Percentiles rank a stretch among this genome's conserved stretches.
phyloP scores from a whole-genome alignment of 768 basidiomycete species.

The Dioszegia aurantiaca region DNA sequence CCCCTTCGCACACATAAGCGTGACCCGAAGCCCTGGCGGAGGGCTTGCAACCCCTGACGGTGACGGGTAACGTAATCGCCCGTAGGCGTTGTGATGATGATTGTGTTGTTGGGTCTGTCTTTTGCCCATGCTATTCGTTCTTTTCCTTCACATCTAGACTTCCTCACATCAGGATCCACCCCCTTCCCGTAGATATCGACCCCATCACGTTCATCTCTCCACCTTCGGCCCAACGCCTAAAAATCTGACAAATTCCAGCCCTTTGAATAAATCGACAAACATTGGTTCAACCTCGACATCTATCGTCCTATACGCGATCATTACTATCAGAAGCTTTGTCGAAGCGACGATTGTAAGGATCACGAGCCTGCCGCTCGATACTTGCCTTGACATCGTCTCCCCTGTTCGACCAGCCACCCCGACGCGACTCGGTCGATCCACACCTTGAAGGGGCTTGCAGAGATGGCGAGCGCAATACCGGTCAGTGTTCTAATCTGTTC shows the following conservation, averaged over 20 bases:
- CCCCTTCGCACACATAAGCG: not conserved
- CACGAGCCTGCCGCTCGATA: too few species aligned
- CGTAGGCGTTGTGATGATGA: not conserved
- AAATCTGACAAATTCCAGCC: not conserved
- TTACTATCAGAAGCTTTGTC: too few species aligned
- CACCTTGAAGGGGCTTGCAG: not conserved
- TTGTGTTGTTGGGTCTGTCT: conserved; percentile 4
- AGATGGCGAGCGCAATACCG: conserved; percentile 12
- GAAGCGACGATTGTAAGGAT: too few species aligned
- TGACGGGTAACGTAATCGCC: conserved; percentile 2
- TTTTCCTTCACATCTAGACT: too few species aligned
- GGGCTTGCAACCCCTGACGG: conserved; percentile 9
- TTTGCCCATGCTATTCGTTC: not conserved
- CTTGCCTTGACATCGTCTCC: too few species aligned
- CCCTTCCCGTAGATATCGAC: too few species aligned
- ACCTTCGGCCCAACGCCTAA: too few species aligned
- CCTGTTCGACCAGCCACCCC: not conserved
- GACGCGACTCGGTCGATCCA: not conserved
- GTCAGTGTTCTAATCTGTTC: conserved; percentile 11
- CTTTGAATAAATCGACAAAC: not conserved
- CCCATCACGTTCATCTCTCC: too few species aligned
- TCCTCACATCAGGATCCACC: too few species aligned
- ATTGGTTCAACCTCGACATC: not conserved
- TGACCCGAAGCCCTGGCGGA: not conserved
- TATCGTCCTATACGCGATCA: not conserved